Base-by-base conservation (phyloP, 2,329 filamentous ascomycete genomes). In the Furcasterigmium furcatum region DNA sequence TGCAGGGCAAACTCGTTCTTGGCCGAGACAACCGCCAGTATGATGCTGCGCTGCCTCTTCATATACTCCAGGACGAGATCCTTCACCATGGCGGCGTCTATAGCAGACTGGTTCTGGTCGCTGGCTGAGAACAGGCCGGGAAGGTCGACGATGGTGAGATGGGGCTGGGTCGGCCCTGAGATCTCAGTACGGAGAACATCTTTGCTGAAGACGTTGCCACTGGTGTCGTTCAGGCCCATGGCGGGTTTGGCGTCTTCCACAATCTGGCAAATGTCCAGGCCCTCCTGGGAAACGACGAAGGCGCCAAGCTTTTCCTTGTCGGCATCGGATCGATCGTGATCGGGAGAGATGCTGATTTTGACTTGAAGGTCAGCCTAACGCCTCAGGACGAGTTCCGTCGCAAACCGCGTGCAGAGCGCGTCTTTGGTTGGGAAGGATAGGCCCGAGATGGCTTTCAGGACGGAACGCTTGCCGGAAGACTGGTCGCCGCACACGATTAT, bases 401-500 rank as follows among this genome's bases (percentile, higher is more conserved):
- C 71, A 47, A 81, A 81, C 0, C 74, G 63, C 0, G 79, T 81
- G 52, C 77, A 82, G 0, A 79, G 54, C 32, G 66, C 71, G 20
- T 75, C 71, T n/a, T 76, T 72, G 2, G 61, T 57, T 1, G 77
- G 77, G 44, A 83, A 82, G 0, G 70, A 66, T 1, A 83, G 70
- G 7, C 73, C 69, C 0, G 77, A 77, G 18, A 84, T 71, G 0
- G 75, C 76, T 49, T 83, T 77, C 0, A 84, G 64, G 0, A 81
- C 73, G 0, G 76, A 80, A 38, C 73, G 79, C 52, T 84, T 84
- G 1, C 77, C 79, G 2, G 71, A 68, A 0, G 72, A 76, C 51
- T 80, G 76, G 44, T 79, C 71, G 6, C 79, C 77, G 43, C 70
- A 76, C n/a, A 80, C 74, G 3, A 80, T 68, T n/a, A 77, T 53